These are phyloP conservation scores for Saccharomyces kudriavzevii DNA, from an alignment of 805 yeast genomes.

Conservation along the genomic window DNA sequence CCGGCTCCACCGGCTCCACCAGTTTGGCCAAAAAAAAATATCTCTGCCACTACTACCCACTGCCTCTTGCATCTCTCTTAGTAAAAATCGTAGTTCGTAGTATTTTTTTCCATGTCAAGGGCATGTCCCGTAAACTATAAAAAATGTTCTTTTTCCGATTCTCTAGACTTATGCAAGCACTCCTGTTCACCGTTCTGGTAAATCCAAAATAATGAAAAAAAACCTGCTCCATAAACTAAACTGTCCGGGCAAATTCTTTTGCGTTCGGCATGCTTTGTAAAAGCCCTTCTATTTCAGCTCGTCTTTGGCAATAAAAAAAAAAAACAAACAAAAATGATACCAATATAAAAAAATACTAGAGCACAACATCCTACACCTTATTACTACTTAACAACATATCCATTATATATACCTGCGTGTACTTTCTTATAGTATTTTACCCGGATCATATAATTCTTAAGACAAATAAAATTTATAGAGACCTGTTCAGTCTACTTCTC, in stretches of 20 bases:
- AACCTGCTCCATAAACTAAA: not conserved
- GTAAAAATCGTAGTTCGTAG: not conserved
- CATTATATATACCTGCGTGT: no score
- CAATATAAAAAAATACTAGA: no score
- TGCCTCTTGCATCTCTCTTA: not conserved
- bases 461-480: not conserved
- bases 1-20: no score
- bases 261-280: not conserved
- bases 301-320: not conserved
- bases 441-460: not conserved
- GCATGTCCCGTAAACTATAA: not conserved
- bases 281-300: not conserved
- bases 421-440: not conserved
- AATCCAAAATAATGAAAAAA: not conserved
- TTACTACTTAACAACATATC: no score
- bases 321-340: not conserved
- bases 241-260: not conserved
- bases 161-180: not conserved
- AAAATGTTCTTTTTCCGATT: not conserved
- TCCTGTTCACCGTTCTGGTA: not conserved
- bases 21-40: no score
- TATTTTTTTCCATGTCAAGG: not conserved
- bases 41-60: not conserved
- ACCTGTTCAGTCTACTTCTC: conserved; percentile 1
- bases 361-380: no score